Evolutionary conservation across 106 monocot species (phyloP), one percentile per base, ranked within the genome.

Genomic region (Hemerocallis citrina): DNA sequence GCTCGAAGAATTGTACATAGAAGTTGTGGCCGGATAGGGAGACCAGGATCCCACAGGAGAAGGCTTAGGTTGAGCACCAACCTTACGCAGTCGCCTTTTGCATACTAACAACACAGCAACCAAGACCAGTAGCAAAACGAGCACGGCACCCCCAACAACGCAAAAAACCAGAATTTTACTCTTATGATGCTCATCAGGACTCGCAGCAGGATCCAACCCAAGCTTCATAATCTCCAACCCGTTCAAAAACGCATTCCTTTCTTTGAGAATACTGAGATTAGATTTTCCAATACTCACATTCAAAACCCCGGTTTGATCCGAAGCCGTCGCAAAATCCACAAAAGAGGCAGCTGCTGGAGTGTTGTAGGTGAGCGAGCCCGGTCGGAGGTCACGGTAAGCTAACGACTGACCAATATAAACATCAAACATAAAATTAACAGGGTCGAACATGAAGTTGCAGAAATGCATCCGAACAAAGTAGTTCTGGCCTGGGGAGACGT

Each of bases 221-320:
- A 83, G 30, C 59, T 69, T 84, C 57, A 83, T 65, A 24, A 89
- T 80, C 68, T 89, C 88, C 25, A 89, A 31, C 1, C 88, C 88
- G 41, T 89, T 89, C 3, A 89, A 71, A 0, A 80, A 28, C 0
- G 80, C 88, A 15, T 75, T 76, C 1, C 8, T 27, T 0, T 7
- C 62, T 0, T 0, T 12, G 21, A 34, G 36, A 1, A 0, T 2
- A 41, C 74, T 88, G 24, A 19, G 23, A 14, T 3, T 5, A 9
- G 75, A 68, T 34, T 51, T 30, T 34, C 80, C 69, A 31, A 89
- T 49, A 34, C 74, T 88, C 7, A 88, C 67, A 27, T 59, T 75
- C 61, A 88, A 34, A 3, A 23, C n/a, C 3, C 34, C 55, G 0
- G 68, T 31, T 15, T 2, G n/a, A 5, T 29, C 47, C 4, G 63